These are phyloP conservation scores for Trypanosoma mega DNA, from an alignment of 208 protist genomes.

Conservation along the genomic window DNA sequence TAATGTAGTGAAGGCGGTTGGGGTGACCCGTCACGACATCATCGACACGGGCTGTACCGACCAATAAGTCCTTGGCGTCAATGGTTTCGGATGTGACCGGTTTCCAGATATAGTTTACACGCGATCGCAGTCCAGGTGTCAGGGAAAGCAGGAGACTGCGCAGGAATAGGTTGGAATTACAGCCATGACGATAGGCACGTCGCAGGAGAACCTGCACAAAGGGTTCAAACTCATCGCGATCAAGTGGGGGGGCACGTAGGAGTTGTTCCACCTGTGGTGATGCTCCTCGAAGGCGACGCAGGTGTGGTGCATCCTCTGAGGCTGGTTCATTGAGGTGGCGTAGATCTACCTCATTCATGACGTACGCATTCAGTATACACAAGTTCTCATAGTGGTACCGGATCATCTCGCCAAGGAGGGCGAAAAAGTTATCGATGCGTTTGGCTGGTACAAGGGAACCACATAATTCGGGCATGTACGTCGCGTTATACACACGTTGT, in stretches of 20 bases:
- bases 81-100: conserved; percentile 18
- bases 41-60: conserved; percentile 29
- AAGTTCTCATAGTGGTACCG: conserved; percentile 70
- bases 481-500: conserved; percentile 79
- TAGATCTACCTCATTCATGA: conserved; percentile 33
- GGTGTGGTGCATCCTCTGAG: conserved; percentile 7
- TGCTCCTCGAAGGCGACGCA: conserved; percentile 16
- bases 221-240: conserved; percentile 62
- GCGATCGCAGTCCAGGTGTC: conserved; percentile 67
- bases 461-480: conserved; percentile 48
- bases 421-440: conserved; percentile 54
- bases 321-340: conserved; percentile 44
- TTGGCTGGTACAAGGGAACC: conserved; percentile 50
- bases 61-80: conserved; percentile 22
- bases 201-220: conserved; percentile 72
- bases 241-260: conserved; percentile 53
- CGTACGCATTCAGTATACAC: conserved; percentile 42
- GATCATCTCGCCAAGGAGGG: conserved; percentile 64
- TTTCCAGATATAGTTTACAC: conserved; percentile 64
- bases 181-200: conserved; percentile 46
- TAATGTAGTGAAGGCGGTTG: conserved; percentile 47
- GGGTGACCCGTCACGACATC: conserved; percentile 62
- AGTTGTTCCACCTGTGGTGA: conserved; percentile 40
- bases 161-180: conserved; percentile 60
- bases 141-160: conserved; percentile 65